Conservation (phyloP, 2,329 filamentous ascomycete species). For the Mycocentrospora acerina region DNA sequence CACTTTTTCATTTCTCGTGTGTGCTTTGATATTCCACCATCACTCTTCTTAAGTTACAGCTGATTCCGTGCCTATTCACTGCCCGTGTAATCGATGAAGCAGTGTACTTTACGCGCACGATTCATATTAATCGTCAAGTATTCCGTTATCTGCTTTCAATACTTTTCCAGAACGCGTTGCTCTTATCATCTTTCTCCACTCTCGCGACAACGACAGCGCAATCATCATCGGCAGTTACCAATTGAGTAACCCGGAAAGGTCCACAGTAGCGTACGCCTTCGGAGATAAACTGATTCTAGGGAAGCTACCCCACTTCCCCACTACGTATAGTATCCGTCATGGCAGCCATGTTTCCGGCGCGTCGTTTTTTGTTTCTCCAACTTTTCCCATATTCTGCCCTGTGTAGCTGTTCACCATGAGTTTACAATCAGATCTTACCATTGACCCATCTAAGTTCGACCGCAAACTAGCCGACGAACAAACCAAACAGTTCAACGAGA, state of each 20-base stretch:
- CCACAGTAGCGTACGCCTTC: neutral
- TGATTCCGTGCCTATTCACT: no score
- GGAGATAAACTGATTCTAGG: neutral
- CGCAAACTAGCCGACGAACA: constrained; percentile 43
- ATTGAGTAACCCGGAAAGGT: constrained; percentile 17
- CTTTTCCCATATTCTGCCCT: neutral
- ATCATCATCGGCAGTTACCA: constrained; percentile 5
- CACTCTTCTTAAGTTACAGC: no score
- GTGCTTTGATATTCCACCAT: no score
- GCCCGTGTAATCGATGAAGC: no score
- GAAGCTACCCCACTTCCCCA: constrained; percentile 24
- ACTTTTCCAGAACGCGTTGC: no score
- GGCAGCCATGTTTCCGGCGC: neutral
- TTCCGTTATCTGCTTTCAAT: no score
- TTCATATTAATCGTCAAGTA: neutral
- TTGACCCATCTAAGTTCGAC: constrained; percentile 49
- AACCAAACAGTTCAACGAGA: constrained; percentile 49
- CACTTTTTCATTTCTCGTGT: constrained; percentile 2
- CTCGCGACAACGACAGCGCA: no score
- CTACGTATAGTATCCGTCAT: constrained; percentile 3
- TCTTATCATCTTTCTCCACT: no score
- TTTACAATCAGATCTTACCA: constrained; percentile 42
- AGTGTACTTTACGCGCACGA: constrained; percentile 8
- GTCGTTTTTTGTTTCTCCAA: neutral
- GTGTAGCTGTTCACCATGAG: constrained; percentile 23